Conservation (phyloP, 2,329 filamentous ascomycete species). For the Pseudogymnoascus sp. region DNA sequence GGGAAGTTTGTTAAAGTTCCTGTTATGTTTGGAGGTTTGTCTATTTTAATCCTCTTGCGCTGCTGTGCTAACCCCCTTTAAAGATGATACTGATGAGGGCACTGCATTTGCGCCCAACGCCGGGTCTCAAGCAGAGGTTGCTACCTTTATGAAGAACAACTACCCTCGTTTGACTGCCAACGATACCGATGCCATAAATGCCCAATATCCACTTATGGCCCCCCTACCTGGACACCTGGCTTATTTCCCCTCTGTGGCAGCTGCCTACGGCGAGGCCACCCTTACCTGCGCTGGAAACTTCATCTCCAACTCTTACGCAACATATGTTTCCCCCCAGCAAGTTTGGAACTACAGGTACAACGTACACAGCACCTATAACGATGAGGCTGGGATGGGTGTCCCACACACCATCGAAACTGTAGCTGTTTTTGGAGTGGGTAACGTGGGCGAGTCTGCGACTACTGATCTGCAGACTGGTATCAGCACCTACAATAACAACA, state of each 20-base stretch:
- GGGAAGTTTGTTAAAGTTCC: slow-evolving; percentile 35
- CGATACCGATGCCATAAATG: slow-evolving; percentile 26
- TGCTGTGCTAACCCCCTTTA: neutral
- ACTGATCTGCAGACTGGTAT: slow-evolving; percentile 22
- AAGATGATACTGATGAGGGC: slow-evolving; percentile 47
- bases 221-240: slow-evolving; percentile 27
- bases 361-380: slow-evolving; percentile 33
- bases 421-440: slow-evolving; percentile 33
- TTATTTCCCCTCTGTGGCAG: slow-evolving; percentile 35
- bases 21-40: slow-evolving; percentile 33
- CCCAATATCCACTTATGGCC: slow-evolving; percentile 25
- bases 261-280: slow-evolving; percentile 40
- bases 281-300: slow-evolving; percentile 40
- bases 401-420: slow-evolving; percentile 32
- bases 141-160: slow-evolving; percentile 32
- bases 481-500: slow-evolving; percentile 26
- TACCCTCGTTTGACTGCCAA: slow-evolving; percentile 30
- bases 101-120: slow-evolving; percentile 45
- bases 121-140: slow-evolving; percentile 26
- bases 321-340: slow-evolving; percentile 27
- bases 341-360: slow-evolving; percentile 44
- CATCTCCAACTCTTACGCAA: slow-evolving; percentile 30
- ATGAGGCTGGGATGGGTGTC: slow-evolving; percentile 31
- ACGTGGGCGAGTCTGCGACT: slow-evolving; percentile 19
- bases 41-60: neutral